A percentile compares a stretch with the other conserved stretches of the same genome.
phyloP scores from a whole-genome alignment of 2,329 filamentous ascomycete species.

The Didymella arachidicola region DNA sequence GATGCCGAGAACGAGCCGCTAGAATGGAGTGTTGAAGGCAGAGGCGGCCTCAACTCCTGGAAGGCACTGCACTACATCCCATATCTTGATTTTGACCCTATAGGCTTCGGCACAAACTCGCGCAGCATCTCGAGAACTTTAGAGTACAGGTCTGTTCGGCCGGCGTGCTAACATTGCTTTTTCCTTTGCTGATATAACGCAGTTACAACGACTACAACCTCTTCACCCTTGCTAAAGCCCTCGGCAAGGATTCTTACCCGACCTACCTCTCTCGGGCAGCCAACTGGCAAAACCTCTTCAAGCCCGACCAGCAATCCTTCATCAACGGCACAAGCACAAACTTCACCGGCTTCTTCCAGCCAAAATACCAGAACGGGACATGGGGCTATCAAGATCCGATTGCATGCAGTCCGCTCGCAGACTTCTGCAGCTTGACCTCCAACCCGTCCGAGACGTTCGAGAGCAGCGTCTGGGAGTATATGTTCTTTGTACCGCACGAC shows the following conservation, averaged over 20 bases:
- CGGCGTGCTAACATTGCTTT: background rate
- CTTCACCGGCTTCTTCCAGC: background rate
- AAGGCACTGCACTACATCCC: background rate
- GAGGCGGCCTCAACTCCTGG: background rate
- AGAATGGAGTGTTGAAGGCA: background rate
- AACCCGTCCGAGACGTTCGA: conserved; percentile 22
- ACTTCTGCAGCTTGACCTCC: conserved; percentile 44
- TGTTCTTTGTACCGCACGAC: background rate
- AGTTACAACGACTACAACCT: background rate
- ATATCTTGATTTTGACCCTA: background rate
- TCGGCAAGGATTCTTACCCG: background rate
- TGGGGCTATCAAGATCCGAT: conserved; percentile 73
- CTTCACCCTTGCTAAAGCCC: background rate
- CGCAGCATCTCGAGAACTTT: background rate
- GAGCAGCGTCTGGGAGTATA: background rate
- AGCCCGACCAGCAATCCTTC: background rate
- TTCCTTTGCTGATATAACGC: background rate
- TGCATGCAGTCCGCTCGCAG: conserved; percentile 42
- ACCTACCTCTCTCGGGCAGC: background rate
- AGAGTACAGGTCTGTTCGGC: background rate
- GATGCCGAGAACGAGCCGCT: background rate
- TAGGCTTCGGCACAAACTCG: background rate
- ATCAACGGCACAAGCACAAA: background rate
- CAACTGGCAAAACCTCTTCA: background rate
- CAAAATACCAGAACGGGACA: conserved; percentile 67